Evolutionary conservation across 805 yeast species (phyloP).

Genomic region (Clavispora vitiphila): DNA sequence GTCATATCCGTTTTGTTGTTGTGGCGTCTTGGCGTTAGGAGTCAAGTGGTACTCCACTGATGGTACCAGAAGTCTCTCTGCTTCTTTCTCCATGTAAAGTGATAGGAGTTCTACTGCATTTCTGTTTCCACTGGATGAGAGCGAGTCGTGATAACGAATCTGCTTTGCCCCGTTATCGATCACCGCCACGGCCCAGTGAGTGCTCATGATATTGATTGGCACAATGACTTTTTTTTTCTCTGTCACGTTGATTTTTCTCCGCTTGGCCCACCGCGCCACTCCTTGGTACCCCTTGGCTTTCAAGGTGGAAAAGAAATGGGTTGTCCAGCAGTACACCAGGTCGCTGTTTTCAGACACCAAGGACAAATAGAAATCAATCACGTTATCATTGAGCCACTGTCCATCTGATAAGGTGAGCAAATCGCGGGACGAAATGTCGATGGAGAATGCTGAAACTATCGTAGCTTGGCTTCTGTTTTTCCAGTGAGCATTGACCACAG

Average conservation of each 20-base stretch:
- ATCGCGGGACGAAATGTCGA: conserved; percentile 66
- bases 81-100: conserved; percentile 65
- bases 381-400: conserved; percentile 85
- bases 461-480: conserved; percentile 15
- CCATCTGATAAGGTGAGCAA: conserved; percentile 64
- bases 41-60: conserved; percentile 19
- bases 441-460: conserved; percentile 34
- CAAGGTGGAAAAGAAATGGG: conserved; percentile 80
- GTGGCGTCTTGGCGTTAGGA: conserved; percentile 51
- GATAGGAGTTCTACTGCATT: conserved; percentile 43
- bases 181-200: conserved; percentile 91
- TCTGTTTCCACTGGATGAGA: conserved; percentile 43
- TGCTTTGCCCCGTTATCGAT: conserved; percentile 56
- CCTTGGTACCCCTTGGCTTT: conserved; percentile 69
- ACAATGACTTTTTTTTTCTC: conserved; percentile 63
- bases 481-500: conserved; percentile 32
- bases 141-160: conserved; percentile 75
- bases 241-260: conserved; percentile 63
- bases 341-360: conserved; percentile 42
- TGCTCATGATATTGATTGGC: conserved; percentile 77
- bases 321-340: conserved; percentile 67
- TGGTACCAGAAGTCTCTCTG: conserved; percentile 39
- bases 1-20: conserved; percentile 85
- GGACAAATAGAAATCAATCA: conserved; percentile 76
- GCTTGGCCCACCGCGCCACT: conserved; percentile 81